Base-by-base conservation (phyloP, 768 basidiomycete genomes). In the Suillus cothurnatus region DNA sequence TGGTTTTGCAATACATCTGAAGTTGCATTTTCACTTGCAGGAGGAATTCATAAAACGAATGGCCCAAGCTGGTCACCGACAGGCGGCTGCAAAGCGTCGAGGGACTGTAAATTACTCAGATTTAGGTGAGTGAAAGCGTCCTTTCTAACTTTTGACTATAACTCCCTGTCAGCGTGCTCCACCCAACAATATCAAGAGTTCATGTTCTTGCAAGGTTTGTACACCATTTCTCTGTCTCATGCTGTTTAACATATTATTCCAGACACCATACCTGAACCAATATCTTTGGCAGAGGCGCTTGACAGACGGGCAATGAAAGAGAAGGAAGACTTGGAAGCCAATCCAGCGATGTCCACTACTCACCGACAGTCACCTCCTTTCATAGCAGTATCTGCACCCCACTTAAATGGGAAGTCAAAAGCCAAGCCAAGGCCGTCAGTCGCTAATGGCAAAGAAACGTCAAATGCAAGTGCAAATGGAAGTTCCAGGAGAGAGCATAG, bases 41-140 rank as follows among this genome's bases (percentile, higher is more conserved):
- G 93, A 95, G 78, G 91, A 94, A 72, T 95, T 94, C 73, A 85
- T 95, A 63, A 91, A 92, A 75, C 84, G 88, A 58, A 81, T 94
- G 72, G 83, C 86, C 21, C 85, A 86, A 73, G 88, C 88, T 31
- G 91, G 89, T 15, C 86, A 90, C 65, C 82, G 83, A 58, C 85
- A 89, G 71, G 91, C 92, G 12, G 79, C 79, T 65, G 79, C 82
- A 21, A 85, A 88, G 59, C 81, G 83, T 64, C 83, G 91, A 65
- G 84, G 81, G 63, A 80, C 77, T 26, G 80, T 94, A 14, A 83
- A 85, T 61, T 92, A 94, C 68, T 81, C 82, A 47, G 92, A 95
- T 73, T 85, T 94, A 82, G 89, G 93, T 94, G 67, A 64, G 86
- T 77, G 57, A 60, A 38, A 15, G 28, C 65, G 45, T 52, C 23